These are phyloP conservation scores for Kwoniella dendrophila DNA, from an alignment of 768 basidiomycete species.

Conservation along the genomic window DNA sequence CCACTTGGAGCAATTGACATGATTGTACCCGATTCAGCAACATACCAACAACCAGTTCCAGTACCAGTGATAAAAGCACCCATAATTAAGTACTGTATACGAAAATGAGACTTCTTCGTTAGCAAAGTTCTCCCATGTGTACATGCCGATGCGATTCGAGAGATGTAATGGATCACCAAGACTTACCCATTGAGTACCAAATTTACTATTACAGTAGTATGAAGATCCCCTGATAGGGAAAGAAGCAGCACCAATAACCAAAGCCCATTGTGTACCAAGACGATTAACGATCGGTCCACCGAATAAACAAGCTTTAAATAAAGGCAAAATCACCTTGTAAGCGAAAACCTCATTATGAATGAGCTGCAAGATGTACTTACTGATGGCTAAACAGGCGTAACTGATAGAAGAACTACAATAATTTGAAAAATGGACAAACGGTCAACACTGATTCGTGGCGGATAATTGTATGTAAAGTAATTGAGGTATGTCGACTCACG, in stretches of 20 bases:
- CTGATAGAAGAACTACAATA: slow-evolving; percentile 24
- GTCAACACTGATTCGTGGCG: not conserved
- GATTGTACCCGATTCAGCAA: slow-evolving; percentile 34
- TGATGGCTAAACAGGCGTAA: slow-evolving; percentile 26
- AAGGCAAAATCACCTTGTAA: not conserved
- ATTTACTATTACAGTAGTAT: slow-evolving; percentile 23
- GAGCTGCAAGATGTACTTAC: slow-evolving; percentile 14
- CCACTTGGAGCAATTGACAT: slow-evolving; percentile 31
- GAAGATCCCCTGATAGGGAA: slow-evolving; percentile 25
- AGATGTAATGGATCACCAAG: no score
- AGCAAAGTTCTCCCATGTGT: no score
- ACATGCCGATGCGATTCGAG: no score
- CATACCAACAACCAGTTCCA: slow-evolving; percentile 23
- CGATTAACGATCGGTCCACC: slow-evolving; percentile 46
- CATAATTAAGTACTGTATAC: slow-evolving; percentile 18
- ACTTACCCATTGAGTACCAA: slow-evolving; percentile 19
- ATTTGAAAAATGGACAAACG: not conserved
- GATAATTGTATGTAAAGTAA: no score
- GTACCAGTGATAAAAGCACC: slow-evolving; percentile 30
- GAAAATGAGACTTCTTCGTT: no score
- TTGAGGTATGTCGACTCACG: no score
- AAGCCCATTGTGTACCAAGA: slow-evolving; percentile 40
- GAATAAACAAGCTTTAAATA: slow-evolving; percentile 20
- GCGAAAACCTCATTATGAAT: not conserved
- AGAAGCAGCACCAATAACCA: slow-evolving; percentile 27